phyloP scores from a whole-genome alignment of 805 yeast species.

The Pichia heedii region DNA sequence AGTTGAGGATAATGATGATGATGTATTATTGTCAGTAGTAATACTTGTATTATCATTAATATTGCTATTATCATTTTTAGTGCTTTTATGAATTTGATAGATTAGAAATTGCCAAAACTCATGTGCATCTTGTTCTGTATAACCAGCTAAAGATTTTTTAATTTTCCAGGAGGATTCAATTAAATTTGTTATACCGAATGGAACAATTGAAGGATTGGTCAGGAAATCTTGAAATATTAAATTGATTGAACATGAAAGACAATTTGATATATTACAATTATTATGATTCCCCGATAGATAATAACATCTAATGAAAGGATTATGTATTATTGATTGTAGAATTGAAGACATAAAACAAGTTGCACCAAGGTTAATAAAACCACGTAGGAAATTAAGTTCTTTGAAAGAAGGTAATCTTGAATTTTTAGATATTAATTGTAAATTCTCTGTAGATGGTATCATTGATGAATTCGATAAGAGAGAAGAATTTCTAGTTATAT shows the following conservation, averaged over 20 bases:
- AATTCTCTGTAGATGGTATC: constrained; percentile 20
- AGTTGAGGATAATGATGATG: background rate
- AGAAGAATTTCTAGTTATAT: constrained; percentile 16
- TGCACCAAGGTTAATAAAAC: constrained; percentile 90
- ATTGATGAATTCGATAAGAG: constrained; percentile 26
- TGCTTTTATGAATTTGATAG: constrained; percentile 66
- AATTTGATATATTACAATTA: constrained; percentile 40
- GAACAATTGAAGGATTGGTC: constrained; percentile 50
- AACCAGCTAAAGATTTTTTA: constrained; percentile 82
- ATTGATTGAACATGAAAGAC: constrained; percentile 83
- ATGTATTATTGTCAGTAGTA: too few relatives aligned
- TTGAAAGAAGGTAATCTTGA: constrained; percentile 38
- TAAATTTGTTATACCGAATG: constrained; percentile 75
- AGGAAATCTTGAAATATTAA: constrained; percentile 67
- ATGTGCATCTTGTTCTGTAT: constrained; percentile 97
- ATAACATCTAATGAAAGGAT: constrained; percentile 74
- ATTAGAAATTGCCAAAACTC: constrained; percentile 92
- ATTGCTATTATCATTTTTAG: constrained; percentile 19
- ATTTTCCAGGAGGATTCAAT: constrained; percentile 84
- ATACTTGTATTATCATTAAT: constrained; percentile 15
- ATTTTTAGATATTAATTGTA: constrained; percentile 22
- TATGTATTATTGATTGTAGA: constrained; percentile 83
- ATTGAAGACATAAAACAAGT: constrained; percentile 95
- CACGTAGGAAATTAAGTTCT: constrained; percentile 73
- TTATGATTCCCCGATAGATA: constrained; percentile 70